Percentiles rank a stretch among this genome's conserved stretches.
phyloP scores from a whole-genome alignment of 805 yeast species.

The Wickerhamomyces chambardii region DNA sequence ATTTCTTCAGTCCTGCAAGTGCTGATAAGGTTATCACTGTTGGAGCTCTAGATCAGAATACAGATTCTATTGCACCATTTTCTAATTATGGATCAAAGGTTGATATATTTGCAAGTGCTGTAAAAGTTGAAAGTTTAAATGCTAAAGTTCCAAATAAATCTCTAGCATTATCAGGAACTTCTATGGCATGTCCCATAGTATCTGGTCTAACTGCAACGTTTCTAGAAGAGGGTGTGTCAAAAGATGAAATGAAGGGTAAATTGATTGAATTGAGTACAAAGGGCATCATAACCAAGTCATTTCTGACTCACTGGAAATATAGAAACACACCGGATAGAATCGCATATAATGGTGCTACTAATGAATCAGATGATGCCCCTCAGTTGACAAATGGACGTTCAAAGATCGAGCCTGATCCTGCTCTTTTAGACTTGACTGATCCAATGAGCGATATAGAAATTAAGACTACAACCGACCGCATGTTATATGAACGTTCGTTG shows the following conservation, averaged over 20 bases:
- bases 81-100: constrained; percentile 88
- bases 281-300: constrained; percentile 19
- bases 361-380: too few species aligned
- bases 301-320: constrained; percentile 21
- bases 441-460: not conserved
- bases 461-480: too few species aligned
- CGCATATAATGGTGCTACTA: constrained; percentile 20
- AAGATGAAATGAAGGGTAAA: constrained; percentile 27
- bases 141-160: constrained; percentile 15
- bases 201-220: constrained; percentile 56
- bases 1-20: constrained; percentile 77
- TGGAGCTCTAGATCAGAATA: constrained; percentile 76
- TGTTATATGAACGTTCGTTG: not conserved
- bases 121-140: constrained; percentile 47
- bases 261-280: constrained; percentile 35
- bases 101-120: constrained; percentile 78
- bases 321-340: constrained; percentile 51
- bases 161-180: constrained; percentile 53
- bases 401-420: too few species aligned
- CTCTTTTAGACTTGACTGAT: not conserved
- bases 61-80: constrained; percentile 63
- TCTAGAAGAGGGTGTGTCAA: constrained; percentile 39
- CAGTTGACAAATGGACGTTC: too few species aligned
- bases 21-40: constrained; percentile 64
- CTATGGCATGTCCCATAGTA: constrained; percentile 73